Evolutionary conservation across 345 rosid genomes (phyloP).

Genomic region (Eucalyptus guilfoylei): DNA sequence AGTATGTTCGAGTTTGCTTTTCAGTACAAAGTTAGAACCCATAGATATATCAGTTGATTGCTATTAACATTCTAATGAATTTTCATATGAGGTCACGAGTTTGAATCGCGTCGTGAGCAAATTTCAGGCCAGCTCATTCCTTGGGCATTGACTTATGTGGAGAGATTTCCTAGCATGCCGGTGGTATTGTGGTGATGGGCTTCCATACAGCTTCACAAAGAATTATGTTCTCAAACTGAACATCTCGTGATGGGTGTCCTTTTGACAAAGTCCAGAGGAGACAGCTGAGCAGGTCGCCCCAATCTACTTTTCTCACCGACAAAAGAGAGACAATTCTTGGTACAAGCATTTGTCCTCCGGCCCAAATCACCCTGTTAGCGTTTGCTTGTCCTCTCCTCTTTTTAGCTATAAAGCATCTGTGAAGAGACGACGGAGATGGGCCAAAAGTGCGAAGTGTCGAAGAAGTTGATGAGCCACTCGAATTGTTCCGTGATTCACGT

Average conservation of each 20-base stretch:
- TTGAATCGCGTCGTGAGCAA: not conserved
- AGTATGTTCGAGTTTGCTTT: not conserved
- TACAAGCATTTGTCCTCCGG: not conserved
- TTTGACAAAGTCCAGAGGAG: not conserved
- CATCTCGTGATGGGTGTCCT: not conserved
- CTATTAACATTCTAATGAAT: not conserved
- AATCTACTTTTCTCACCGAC: not conserved
- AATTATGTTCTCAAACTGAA: not conserved
- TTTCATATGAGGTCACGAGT: not conserved
- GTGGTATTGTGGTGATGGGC: not conserved
- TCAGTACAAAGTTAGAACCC: not conserved
- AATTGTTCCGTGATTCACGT: not conserved
- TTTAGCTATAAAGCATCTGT: not conserved
- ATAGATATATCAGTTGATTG: not conserved
- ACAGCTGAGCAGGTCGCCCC: not conserved
- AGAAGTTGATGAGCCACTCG: not conserved
- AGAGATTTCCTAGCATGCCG: not conserved
- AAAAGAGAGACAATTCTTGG: not conserved
- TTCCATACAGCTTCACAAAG: not conserved
- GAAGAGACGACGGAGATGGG: not conserved
- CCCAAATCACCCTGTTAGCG: not conserved
- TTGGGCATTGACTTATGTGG: not conserved
- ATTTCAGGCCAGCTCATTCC: not conserved
- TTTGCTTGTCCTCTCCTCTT: not conserved
- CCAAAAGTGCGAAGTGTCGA: not conserved